Conservation (phyloP, 2,329 filamentous ascomycete species). For the Fusarium longipes region DNA sequence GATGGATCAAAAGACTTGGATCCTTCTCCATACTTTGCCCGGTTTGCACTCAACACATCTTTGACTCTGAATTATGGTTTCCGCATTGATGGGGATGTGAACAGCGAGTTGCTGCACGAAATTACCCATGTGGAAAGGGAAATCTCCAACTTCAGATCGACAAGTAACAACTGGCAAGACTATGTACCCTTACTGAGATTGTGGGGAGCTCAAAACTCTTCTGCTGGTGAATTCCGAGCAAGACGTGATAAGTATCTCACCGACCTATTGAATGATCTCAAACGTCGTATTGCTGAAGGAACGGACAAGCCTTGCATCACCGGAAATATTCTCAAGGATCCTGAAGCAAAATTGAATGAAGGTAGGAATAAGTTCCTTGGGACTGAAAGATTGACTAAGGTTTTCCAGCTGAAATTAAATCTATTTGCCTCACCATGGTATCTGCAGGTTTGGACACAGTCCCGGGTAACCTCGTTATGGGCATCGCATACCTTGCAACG, state of each 20-base stretch:
- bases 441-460: slow-evolving; percentile 85
- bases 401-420: slow-evolving; percentile 76
- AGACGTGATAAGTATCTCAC: slow-evolving; percentile 75
- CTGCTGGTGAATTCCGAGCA: slow-evolving; percentile 73
- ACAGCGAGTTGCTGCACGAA: slow-evolving; percentile 75
- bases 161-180: slow-evolving; percentile 86
- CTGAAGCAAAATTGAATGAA: slow-evolving; percentile 56
- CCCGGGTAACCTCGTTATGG: slow-evolving; percentile 82
- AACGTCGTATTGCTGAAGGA: slow-evolving; percentile 53
- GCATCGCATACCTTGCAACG: slow-evolving; percentile 79
- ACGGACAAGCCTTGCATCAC: slow-evolving; percentile 57
- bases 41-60: slow-evolving; percentile 81
- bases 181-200: slow-evolving; percentile 81
- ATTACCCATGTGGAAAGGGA: slow-evolving; percentile 81
- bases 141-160: slow-evolving; percentile 80
- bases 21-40: slow-evolving; percentile 77
- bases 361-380: slow-evolving; percentile 33
- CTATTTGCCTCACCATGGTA: slow-evolving; percentile 85
- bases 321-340: slow-evolving; percentile 66
- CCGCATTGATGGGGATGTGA: slow-evolving; percentile 76
- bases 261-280: slow-evolving; percentile 71
- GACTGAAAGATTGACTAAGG: background rate
- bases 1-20: slow-evolving; percentile 73
- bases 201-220: slow-evolving; percentile 69
- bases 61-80: slow-evolving; percentile 84